Percentiles rank a stretch among this genome's conserved stretches.
These are phyloP conservation scores for Geotrichum fermentans DNA, from an alignment of 1,139 yeast genomes.

Conservation along the genomic window DNA sequence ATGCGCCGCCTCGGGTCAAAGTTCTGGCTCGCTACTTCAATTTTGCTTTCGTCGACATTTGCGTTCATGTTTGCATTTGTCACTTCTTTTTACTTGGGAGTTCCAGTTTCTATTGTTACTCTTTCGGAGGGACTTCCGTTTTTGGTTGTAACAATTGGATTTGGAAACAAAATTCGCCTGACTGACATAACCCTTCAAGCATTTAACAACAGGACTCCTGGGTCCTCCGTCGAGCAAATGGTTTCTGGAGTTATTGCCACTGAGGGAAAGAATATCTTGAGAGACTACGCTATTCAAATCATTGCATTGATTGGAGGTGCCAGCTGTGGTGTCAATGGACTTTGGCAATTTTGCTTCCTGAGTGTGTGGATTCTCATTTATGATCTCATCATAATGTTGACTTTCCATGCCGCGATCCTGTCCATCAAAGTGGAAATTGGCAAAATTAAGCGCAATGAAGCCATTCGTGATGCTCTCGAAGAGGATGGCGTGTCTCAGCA, in stretches of 20 bases:
- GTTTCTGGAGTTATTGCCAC: slow-evolving; percentile 56
- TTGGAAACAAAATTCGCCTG: slow-evolving; percentile 77
- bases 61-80: slow-evolving; percentile 82
- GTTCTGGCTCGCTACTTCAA: slow-evolving; percentile 84
- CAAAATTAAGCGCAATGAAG: slow-evolving; percentile 79
- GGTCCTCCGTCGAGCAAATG: slow-evolving; percentile 34
- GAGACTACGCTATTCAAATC: slow-evolving; percentile 76
- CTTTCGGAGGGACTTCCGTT: slow-evolving; percentile 92
- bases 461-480: slow-evolving; percentile 75
- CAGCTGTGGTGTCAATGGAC: slow-evolving; percentile 54
- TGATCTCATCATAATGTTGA: slow-evolving; percentile 70
- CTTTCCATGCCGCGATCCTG: slow-evolving; percentile 81
- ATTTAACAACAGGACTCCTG: slow-evolving; percentile 22
- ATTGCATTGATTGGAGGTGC: slow-evolving; percentile 71
- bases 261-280: slow-evolving; percentile 65
- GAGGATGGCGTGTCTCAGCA: slow-evolving; percentile 82
- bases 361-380: slow-evolving; percentile 66
- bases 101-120: slow-evolving; percentile 64
- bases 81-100: slow-evolving; percentile 46
- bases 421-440: slow-evolving; percentile 87
- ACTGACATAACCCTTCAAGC: slow-evolving; percentile 56
- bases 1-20: slow-evolving; percentile 79
- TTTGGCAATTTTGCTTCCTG: slow-evolving; percentile 78
- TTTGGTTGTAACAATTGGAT: slow-evolving; percentile 87
- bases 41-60: slow-evolving; percentile 73